Conservation (phyloP, 108 stramenopile genomes). For the Cyclotella choctawhatcheeana region DNA sequence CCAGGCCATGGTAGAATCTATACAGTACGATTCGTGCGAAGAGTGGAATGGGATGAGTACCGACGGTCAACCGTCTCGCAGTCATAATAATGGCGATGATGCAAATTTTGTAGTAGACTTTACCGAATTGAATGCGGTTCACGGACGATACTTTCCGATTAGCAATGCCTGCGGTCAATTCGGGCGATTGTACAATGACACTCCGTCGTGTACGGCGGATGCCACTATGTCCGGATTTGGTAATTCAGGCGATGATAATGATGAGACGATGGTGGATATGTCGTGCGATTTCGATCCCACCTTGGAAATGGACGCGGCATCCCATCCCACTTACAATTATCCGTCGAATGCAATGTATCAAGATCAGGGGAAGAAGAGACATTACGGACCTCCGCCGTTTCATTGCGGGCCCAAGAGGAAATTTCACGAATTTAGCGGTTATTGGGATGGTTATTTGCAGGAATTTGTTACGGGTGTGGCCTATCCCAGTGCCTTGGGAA, state of each 20-base stretch:
- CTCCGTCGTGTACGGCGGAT: conserved; percentile 2
- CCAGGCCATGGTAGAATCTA: conserved; percentile 40
- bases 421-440: conserved; percentile 13
- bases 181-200: conserved; percentile 34
- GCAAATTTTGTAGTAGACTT: neutral
- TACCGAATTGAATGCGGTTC: conserved; percentile 31
- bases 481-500: conserved; percentile 32
- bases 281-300: conserved; percentile 25
- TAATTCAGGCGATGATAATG: neutral
- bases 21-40: conserved; percentile 46
- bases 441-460: conserved; percentile 36
- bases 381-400: conserved; percentile 27
- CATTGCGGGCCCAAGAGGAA: conserved; percentile 18
- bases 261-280: conserved; percentile 10
- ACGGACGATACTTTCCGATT: conserved; percentile 37
- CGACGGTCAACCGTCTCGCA: neutral
- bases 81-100: neutral
- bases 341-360: neutral
- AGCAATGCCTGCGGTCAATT: conserved; percentile 48
- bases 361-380: neutral
- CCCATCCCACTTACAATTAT: conserved; percentile 36
- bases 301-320: conserved; percentile 26
- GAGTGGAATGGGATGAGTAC: conserved; percentile 46
- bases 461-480: conserved; percentile 37
- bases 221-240: too few species aligned